phyloP scores from a whole-genome alignment of 2,329 filamentous ascomycete species.

The Phialemoniopsis sp. region DNA sequence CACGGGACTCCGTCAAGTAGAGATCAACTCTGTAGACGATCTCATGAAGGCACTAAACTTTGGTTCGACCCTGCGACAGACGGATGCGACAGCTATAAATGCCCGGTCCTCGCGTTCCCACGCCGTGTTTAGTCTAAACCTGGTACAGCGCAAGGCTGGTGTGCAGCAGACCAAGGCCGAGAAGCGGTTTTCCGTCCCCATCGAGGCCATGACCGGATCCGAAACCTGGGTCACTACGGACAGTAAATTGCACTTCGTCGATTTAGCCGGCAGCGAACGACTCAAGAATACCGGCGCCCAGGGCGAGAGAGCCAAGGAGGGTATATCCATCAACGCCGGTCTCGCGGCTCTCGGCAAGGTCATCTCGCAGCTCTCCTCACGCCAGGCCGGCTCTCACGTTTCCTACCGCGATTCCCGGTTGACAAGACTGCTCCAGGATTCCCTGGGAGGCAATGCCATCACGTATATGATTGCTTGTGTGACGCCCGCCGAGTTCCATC shows the following conservation, averaged over 20 bases:
- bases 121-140: slow-evolving; percentile 92
- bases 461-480: slow-evolving; percentile 99
- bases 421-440: slow-evolving; percentile 92
- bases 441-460: slow-evolving; percentile 91
- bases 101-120: slow-evolving; percentile 97
- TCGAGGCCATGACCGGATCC: slow-evolving; percentile 72
- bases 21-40: slow-evolving; percentile 89
- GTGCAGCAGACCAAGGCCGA: slow-evolving; percentile 53
- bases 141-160: slow-evolving; percentile 77
- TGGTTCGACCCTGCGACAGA: slow-evolving; percentile 91
- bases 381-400: slow-evolving; percentile 81
- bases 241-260: slow-evolving; percentile 98
- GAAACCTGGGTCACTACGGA: slow-evolving; percentile 78
- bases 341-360: slow-evolving; percentile 94
- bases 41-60: slow-evolving; percentile 85
- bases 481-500: slow-evolving; percentile 91
- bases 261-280: slow-evolving; percentile 93
- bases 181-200: slow-evolving; percentile 81
- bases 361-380: slow-evolving; percentile 93
- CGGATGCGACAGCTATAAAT: slow-evolving; percentile 94
- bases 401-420: slow-evolving; percentile 98
- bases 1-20: slow-evolving; percentile 82
- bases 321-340: slow-evolving; percentile 96
- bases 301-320: slow-evolving; percentile 89
- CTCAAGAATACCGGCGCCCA: slow-evolving; percentile 96